Evolutionary conservation across 345 rosid genomes (phyloP).

Genomic region (Geranium brycei): DNA sequence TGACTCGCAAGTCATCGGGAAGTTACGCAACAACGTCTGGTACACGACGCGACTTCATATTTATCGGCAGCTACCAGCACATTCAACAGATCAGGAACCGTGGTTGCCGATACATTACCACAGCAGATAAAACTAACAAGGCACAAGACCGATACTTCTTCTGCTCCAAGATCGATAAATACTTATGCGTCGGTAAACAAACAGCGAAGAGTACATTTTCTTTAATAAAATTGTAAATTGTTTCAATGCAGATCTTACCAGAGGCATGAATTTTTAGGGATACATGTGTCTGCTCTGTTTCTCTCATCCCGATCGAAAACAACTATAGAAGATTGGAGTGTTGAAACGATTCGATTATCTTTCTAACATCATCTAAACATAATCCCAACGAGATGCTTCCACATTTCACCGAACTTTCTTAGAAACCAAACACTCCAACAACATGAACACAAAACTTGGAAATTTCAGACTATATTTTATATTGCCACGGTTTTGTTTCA

Average conservation of each 20-base stretch:
- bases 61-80: conserved; percentile 59
- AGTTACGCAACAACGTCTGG: conserved; percentile 44
- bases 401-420: no score
- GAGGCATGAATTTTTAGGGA: conserved; percentile 45
- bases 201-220: no score
- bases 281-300: conserved; percentile 39
- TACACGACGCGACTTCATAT: conserved; percentile 57
- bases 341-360: no score
- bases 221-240: no score
- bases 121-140: conserved; percentile 53
- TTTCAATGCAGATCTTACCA: conserved; percentile 13
- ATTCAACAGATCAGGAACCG: conserved; percentile 35
- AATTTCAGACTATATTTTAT: no score
- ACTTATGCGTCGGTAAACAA: no score
- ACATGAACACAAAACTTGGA: no score
- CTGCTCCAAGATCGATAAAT: conserved; percentile 20
- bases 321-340: conserved; percentile 17
- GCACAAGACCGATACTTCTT: conserved; percentile 55
- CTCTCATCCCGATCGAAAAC: conserved; percentile 54
- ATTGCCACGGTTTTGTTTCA: no score
- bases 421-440: no score
- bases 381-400: no score
- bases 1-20: conserved; percentile 49
- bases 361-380: no score
- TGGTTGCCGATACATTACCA: conserved; percentile 23